A percentile compares a stretch with the other conserved stretches of the same genome.
Evolutionary conservation across 2,329 filamentous ascomycete species (phyloP).

Genomic region (Penicillium sp.): DNA sequence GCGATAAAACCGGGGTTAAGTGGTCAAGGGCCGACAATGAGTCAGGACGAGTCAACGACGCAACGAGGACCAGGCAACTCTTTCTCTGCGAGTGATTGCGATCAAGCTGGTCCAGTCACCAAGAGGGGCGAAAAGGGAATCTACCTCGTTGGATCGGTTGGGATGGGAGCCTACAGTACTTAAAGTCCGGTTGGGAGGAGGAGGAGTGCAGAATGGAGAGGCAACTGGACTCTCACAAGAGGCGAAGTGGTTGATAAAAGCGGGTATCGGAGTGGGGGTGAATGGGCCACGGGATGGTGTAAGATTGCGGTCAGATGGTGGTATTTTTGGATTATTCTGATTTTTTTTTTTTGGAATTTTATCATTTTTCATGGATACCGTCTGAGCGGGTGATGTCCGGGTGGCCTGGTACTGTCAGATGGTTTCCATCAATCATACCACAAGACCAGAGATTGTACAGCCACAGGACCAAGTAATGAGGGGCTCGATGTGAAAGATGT

Average conservation of each 20-base stretch:
- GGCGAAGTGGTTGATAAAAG: not conserved
- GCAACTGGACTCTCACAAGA: not conserved
- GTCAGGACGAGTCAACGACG: constrained; percentile 6
- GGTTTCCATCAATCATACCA: too few species aligned
- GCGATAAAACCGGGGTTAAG: constrained; percentile 18
- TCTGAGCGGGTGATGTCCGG: too few species aligned
- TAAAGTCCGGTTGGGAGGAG: not conserved
- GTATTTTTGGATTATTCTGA: too few species aligned
- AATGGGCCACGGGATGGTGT: not conserved
- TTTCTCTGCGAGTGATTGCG: too few species aligned
- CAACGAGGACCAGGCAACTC: not conserved
- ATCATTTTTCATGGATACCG: too few species aligned
- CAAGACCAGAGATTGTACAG: too few species aligned
- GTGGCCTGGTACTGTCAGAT: too few species aligned
- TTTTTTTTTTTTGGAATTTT: too few species aligned
- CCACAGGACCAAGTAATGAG: too few species aligned
- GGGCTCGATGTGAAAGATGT: too few species aligned
- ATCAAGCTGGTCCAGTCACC: too few species aligned
- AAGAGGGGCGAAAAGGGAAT: too few species aligned
- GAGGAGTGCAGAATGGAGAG: not conserved
- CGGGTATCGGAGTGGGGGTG: not conserved
- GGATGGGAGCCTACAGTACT: not conserved
- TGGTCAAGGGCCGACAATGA: constrained; percentile 14
- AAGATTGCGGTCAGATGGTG: not conserved
- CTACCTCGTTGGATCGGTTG: not conserved